Evolutionary conservation across 2,329 filamentous ascomycete genomes (phyloP), one percentile per base, ranked within the genome.

Genomic region (Fusarium armeniacum): DNA sequence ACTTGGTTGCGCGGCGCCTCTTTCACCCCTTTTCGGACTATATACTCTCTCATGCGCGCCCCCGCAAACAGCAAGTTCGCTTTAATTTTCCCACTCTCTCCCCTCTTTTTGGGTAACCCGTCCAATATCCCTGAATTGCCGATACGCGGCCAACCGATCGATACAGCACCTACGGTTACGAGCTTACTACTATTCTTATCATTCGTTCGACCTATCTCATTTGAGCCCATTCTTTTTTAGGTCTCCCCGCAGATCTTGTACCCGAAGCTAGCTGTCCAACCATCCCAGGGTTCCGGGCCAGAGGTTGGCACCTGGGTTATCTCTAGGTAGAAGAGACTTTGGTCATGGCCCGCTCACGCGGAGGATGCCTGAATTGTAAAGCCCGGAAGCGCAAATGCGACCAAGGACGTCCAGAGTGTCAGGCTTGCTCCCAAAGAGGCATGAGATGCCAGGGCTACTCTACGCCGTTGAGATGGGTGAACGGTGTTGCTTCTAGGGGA

Each of bases 321-420:
- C 36, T n/a, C 36, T 36, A 36, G 33, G 33, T 36, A 36, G 16
- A 18, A 36, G 33, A 36, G 16, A 18, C 33, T 36, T 36, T 36
- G 33, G 33, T 1, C 36, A 38, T 40, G 72, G 62, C 59, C 47
- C 62, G 72, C 46, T 74, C 72, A 13, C 70, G 72, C 15, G 66
- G 69, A 52, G 72, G 72, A n/a, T 74, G 72, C 57, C n/a, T 62
- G 44, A 75, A 71, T 54, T 74, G 72, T 67, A 74, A 74, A 59
- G 51, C 61, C 22, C 69, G 72, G 40, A 74, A 74, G 54, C 63
- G 70, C 12, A 75, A 75, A 54, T 74, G 72, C 45, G 72, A 75
- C 56, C 72, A 74, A 50, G 52, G 53, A 28, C 66, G 72, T 4
- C 72, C 72, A 2, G 56, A 54, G 30, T 74, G 72, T 22, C 57